Conservation (phyloP, 495 filamentous ascomycete genomes). For the Immersiella caudata region DNA sequence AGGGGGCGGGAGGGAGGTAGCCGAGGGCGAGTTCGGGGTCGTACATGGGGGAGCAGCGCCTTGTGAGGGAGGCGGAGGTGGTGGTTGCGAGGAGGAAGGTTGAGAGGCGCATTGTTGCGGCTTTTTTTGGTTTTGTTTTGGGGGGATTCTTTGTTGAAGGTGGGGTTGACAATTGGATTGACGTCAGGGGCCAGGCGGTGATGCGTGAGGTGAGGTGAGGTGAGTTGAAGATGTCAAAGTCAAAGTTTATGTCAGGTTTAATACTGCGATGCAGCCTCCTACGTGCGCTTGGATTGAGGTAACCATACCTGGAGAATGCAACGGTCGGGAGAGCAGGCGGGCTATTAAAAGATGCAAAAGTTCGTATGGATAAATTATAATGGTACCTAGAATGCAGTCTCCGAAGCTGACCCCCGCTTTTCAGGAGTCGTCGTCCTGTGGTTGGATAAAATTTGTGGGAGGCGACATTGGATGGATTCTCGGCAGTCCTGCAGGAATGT, state of each 20-base stretch:
- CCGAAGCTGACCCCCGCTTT: not conserved
- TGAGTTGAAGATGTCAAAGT: too few relatives aligned
- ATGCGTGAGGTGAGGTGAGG: too few relatives aligned
- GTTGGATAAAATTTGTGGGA: not conserved
- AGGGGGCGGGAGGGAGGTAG: conserved; percentile 34
- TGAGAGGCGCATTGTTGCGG: conserved; percentile 6
- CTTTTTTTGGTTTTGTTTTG: too few relatives aligned
- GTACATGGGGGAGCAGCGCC: conserved; percentile 31
- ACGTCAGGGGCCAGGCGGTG: too few relatives aligned
- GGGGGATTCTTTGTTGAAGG: too few relatives aligned
- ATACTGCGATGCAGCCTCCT: too few relatives aligned
- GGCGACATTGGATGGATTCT: not conserved
- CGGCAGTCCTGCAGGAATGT: not conserved
- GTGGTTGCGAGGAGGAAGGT: not conserved
- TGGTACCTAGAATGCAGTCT: not conserved
- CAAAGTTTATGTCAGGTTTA: too few relatives aligned
- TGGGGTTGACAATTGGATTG: too few relatives aligned
- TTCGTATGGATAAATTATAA: not conserved
- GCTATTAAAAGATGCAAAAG: not conserved
- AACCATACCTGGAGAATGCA: not conserved
- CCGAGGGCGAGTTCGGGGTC: conserved; percentile 29
- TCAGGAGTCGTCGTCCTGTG: not conserved
- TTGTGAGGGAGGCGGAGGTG: conserved; percentile 1
- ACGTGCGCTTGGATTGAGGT: too few relatives aligned
- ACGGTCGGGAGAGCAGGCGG: not conserved